Conservation (phyloP, 148 eudicot species). For the Rhododendron molle region DNA sequence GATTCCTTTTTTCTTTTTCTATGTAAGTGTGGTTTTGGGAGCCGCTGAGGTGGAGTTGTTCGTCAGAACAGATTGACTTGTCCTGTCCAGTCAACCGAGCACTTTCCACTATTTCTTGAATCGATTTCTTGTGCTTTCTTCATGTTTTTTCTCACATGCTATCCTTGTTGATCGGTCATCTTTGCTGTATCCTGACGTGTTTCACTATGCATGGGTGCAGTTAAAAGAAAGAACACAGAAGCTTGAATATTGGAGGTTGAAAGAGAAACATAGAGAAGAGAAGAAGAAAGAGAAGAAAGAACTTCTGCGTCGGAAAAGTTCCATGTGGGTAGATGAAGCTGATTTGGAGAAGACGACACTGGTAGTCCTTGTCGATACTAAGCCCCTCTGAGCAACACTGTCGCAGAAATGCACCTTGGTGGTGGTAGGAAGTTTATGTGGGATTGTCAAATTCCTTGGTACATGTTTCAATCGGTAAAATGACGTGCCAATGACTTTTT, state of each 20-base stretch:
- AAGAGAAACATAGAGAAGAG: conserved; percentile 35
- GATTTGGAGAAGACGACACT: conserved; percentile 32
- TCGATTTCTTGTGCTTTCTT: background rate
- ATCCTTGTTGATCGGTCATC: background rate
- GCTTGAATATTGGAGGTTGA: conserved; percentile 74
- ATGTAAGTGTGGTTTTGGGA: background rate
- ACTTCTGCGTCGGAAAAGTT: conserved; percentile 53
- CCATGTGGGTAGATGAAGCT: conserved; percentile 63
- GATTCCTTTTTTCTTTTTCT: background rate
- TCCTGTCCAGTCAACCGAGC: background rate
- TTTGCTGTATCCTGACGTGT: background rate
- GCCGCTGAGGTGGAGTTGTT: background rate
- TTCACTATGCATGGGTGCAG: conserved; percentile 28
- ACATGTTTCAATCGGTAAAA: background rate
- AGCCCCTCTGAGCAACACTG: conserved; percentile 10
- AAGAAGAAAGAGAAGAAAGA: conserved; percentile 53
- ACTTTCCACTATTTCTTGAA: background rate
- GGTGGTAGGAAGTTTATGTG: background rate
- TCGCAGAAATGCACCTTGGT: background rate
- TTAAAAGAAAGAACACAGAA: conserved; percentile 76
- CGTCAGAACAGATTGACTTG: background rate
- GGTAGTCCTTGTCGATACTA: conserved; percentile 19
- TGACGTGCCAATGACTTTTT: background rate
- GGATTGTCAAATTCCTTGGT: background rate
- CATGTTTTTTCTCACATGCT: background rate